Evolutionary conservation across 176 grass and related monocot species (phyloP).

Genomic region (Calamus simplicifolius): DNA sequence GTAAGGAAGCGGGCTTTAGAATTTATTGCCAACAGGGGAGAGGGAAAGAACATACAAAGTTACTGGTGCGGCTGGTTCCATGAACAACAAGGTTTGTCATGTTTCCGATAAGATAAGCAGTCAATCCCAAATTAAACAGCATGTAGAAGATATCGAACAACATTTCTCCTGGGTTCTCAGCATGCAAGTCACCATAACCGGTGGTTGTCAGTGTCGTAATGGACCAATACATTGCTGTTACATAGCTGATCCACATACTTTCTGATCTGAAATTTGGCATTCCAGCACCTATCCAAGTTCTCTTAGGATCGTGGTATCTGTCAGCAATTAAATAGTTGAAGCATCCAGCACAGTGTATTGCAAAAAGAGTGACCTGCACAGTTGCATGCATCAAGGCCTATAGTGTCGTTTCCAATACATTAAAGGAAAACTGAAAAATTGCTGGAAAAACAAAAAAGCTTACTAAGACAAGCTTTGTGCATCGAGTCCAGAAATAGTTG

Average conservation of each 20-base stretch:
- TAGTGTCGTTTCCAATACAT: background rate
- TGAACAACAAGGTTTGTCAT: constrained; percentile 94
- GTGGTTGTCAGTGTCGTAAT: constrained; percentile 89
- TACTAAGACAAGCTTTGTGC: constrained; percentile 78
- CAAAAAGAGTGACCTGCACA: constrained; percentile 73
- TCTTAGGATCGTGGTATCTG: constrained; percentile 53
- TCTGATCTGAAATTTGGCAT: constrained; percentile 63
- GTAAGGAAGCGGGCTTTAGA: background rate
- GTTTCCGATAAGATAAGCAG: constrained; percentile 82
- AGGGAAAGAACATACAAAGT: constrained; percentile 56
- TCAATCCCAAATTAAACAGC: constrained; percentile 81
- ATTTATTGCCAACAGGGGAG: constrained; percentile 1
- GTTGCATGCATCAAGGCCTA: background rate
- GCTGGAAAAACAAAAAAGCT: constrained; percentile 24
- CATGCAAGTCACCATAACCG: constrained; percentile 81
- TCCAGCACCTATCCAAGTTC: constrained; percentile 78
- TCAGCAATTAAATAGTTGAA: constrained; percentile 88
- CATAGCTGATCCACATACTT: constrained; percentile 67
- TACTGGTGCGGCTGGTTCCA: constrained; percentile 68
- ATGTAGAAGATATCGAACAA: constrained; percentile 70
- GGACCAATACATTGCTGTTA: constrained; percentile 81
- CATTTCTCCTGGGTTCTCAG: constrained; percentile 81
- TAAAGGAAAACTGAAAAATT: constrained; percentile 9
- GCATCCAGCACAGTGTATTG: constrained; percentile 74
- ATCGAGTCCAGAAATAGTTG: constrained; percentile 80